Evolutionary conservation across 768 basidiomycete genomes (phyloP), one percentile per base, ranked within the genome.

Genomic region (Kwoniella heveanensis): DNA sequence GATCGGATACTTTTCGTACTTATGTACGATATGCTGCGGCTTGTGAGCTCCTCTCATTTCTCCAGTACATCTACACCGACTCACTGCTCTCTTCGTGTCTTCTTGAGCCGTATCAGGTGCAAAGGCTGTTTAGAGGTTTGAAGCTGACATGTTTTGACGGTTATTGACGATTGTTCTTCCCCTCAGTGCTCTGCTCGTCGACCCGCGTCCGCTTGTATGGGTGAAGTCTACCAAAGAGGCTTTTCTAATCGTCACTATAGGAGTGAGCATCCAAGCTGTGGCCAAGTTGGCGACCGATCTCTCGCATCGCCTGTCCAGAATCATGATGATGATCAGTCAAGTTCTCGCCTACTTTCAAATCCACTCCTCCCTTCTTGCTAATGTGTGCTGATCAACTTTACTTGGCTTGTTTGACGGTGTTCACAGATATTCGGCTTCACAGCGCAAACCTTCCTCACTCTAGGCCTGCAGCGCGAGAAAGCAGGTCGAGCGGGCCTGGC

Each of bases 381-480:
- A n/a, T n/a, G n/a, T n/a, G 27, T 15, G 46, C 58, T 65, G 30
- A 57, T 55, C 21, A 49, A 37, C 29, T 22, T n/a, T 17, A 22
- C 22, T n/a, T n/a, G n/a, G n/a, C n/a, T n/a, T n/a, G n/a, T n/a
- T n/a, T n/a, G n/a, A n/a, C n/a, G n/a, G n/a, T 32, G 32, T 5
- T 32, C 32, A 21, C 51, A 77, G 72, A 54, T 72, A 7, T 80
- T 80, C 57, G 83, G 82, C 8, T 81, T 83, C 66, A 44, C 73
- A 19, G 81, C 76, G 0, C 83, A 84, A 57, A 81, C 85, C 0
- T 78, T 88, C 2, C 71, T 90, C 37, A 87, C 86, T 1, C 79
- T 86, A 71, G 88, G 87, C 0, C 77, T 89, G 12, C 86, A 86
- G 59, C 83, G 85, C 1, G 88, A 90, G 74, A 85, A 86, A 7